phyloP scores from a whole-genome alignment of 192 early-diverging fungal genomes.

The Coemansia sp. region DNA sequence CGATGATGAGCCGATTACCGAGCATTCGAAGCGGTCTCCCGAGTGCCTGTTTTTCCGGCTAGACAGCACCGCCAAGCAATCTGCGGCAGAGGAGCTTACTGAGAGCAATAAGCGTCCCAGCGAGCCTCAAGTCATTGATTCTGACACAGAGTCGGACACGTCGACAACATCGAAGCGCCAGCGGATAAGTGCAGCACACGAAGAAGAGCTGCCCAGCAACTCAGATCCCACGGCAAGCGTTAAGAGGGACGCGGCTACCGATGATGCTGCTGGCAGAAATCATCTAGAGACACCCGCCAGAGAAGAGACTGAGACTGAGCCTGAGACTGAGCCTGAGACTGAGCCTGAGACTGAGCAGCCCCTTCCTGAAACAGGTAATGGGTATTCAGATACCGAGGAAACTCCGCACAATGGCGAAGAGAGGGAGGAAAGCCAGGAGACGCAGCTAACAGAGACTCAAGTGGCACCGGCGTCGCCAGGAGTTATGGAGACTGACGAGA shows the following conservation, averaged over 20 bases:
- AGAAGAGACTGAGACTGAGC: no score
- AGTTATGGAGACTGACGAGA: slow-evolving; percentile 18
- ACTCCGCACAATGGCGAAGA: no score
- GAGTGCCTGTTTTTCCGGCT: slow-evolving; percentile 51
- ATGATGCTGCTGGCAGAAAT: no score
- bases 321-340: no score
- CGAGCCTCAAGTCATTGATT: slow-evolving; percentile 3
- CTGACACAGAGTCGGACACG: slow-evolving; percentile 10
- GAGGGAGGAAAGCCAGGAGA: background rate
- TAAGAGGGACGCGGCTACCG: background rate
- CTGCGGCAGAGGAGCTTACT: background rate
- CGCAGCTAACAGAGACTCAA: slow-evolving; percentile 2
- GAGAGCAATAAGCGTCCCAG: slow-evolving; percentile 8
- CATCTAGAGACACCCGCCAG: no score
- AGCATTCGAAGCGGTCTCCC: slow-evolving; percentile 38
- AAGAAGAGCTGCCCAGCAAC: background rate
- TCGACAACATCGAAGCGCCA: slow-evolving; percentile 28
- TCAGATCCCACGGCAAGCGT: background rate
- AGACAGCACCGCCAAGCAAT: background rate
- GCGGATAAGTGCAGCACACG: slow-evolving; percentile 16
- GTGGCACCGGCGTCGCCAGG: slow-evolving; percentile 10
- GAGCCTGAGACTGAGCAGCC: no score
- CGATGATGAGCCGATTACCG: slow-evolving; percentile 46
- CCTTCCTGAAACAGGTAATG: no score
- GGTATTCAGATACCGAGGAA: no score